These are phyloP conservation scores for Aspergillus incahuasiensis DNA, from an alignment of 495 filamentous ascomycete species.

Conservation along the genomic window DNA sequence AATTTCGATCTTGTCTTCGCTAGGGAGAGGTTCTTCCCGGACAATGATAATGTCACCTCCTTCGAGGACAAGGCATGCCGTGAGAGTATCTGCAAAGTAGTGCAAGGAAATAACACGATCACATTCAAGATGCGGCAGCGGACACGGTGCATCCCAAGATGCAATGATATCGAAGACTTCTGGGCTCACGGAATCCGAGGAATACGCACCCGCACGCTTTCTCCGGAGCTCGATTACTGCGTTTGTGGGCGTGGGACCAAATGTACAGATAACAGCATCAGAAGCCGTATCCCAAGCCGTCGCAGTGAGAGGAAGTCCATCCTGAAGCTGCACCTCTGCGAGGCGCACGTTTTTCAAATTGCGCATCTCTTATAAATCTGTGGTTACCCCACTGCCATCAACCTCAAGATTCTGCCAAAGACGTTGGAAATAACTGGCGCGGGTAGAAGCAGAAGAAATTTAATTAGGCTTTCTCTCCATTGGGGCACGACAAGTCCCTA, in stretches of 20 bases:
- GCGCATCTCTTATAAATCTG: slow-evolving; percentile 52
- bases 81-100: slow-evolving; percentile 73
- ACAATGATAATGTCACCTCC: slow-evolving; percentile 88
- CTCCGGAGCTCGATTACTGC: slow-evolving; percentile 60
- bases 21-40: slow-evolving; percentile 64
- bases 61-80: slow-evolving; percentile 76
- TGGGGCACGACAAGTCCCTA: not conserved
- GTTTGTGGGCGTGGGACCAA: slow-evolving; percentile 62
- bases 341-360: slow-evolving; percentile 71
- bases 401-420: slow-evolving; percentile 9
- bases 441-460: slow-evolving; percentile 9
- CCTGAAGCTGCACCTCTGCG: slow-evolving; percentile 50
- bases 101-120: slow-evolving; percentile 75
- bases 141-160: slow-evolving; percentile 80
- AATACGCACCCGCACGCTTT: slow-evolving; percentile 35
- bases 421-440: not conserved
- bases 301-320: slow-evolving; percentile 58
- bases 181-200: slow-evolving; percentile 31
- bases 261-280: slow-evolving; percentile 67
- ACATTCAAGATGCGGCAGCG: slow-evolving; percentile 59
- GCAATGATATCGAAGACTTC: slow-evolving; percentile 55
- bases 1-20: slow-evolving; percentile 81
- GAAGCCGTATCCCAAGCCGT: slow-evolving; percentile 71
- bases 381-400: slow-evolving; percentile 41
- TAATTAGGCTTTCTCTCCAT: slow-evolving; percentile 4